Percentiles rank a stretch among this genome's conserved stretches.
Evolutionary conservation across 1,284 basidiomycete species (phyloP).

Genomic region (Boletellus sp.): DNA sequence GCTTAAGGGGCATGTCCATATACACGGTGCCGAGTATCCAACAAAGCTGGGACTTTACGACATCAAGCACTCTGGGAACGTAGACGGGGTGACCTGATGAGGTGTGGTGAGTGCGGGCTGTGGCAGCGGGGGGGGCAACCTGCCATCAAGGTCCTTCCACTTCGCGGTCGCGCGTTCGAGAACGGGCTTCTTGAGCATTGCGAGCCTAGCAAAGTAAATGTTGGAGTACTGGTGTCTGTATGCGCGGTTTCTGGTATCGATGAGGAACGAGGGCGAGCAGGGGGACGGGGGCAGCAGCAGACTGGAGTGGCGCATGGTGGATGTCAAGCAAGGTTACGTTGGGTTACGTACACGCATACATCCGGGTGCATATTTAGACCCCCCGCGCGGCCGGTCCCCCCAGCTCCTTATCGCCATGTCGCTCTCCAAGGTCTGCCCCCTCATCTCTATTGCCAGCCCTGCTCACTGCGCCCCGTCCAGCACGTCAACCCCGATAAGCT

Average conservation of each 20-base stretch:
- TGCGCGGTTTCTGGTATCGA: constrained; percentile 54
- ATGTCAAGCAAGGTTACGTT: too few species aligned
- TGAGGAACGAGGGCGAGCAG: constrained; percentile 53
- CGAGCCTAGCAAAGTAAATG: constrained; percentile 83
- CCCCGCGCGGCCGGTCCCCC: too few species aligned
- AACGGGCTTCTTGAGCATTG: constrained; percentile 59
- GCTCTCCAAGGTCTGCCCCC: constrained; percentile 44
- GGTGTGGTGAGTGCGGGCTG: constrained; percentile 8
- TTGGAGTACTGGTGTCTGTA: constrained; percentile 91
- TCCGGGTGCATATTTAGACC: too few species aligned
- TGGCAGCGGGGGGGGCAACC: constrained; percentile 3
- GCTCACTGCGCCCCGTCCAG: constrained; percentile 33
- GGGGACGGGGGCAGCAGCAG: constrained; percentile 37
- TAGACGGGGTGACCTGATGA: constrained; percentile 64
- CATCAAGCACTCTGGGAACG: constrained; percentile 85
- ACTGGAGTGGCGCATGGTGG: constrained; percentile 22
- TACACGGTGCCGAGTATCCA: constrained; percentile 95
- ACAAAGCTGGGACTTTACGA: constrained; percentile 80
- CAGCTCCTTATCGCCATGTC: constrained; percentile 31
- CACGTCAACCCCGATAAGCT: constrained; percentile 63
- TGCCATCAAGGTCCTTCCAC: constrained; percentile 57
- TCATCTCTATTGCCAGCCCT: not conserved
- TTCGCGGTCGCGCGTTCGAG: constrained; percentile 57
- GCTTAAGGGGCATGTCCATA: constrained; percentile 97
- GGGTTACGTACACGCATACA: too few species aligned